Evolutionary conservation across 345 rosid genomes (phyloP).

Genomic region (Trapa incisa): DNA sequence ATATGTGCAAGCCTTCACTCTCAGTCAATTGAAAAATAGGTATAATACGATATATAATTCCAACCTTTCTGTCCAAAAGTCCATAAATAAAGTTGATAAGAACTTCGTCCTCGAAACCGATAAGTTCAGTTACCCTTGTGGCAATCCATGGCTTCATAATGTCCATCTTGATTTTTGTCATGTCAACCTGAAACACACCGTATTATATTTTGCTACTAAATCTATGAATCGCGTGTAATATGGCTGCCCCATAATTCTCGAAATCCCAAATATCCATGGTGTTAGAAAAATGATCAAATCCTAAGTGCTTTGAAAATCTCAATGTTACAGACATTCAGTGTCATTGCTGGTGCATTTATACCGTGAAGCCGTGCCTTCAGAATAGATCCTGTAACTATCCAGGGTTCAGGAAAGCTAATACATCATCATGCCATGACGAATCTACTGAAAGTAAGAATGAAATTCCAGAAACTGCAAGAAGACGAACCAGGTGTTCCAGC

Average conservation of each 20-base stretch:
- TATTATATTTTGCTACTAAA: not conserved
- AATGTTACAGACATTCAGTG: not conserved
- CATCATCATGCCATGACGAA: no score
- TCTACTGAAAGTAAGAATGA: not conserved
- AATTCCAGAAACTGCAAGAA: not conserved
- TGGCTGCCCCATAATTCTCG: not conserved
- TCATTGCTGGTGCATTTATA: no score
- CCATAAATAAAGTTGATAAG: slow-evolving; percentile 91
- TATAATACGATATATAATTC: not conserved
- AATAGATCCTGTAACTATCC: no score
- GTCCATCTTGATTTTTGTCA: slow-evolving; percentile 88
- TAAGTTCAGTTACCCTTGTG: slow-evolving; percentile 75
- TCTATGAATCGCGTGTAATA: not conserved
- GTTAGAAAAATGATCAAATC: not conserved
- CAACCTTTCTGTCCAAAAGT: slow-evolving; percentile 69
- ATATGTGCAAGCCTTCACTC: not conserved
- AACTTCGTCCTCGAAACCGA: slow-evolving; percentile 96
- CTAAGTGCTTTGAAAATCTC: not conserved
- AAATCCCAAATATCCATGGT: not conserved
- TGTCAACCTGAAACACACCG: slow-evolving; percentile 49
- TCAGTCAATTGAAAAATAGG: not conserved
- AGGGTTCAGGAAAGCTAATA: no score
- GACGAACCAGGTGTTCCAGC: slow-evolving; percentile 69
- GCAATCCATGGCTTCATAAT: slow-evolving; percentile 95
- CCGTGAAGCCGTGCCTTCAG: no score